Base-by-base conservation (phyloP, 2,329 filamentous ascomycete species). In the Daldinia sp. region DNA sequence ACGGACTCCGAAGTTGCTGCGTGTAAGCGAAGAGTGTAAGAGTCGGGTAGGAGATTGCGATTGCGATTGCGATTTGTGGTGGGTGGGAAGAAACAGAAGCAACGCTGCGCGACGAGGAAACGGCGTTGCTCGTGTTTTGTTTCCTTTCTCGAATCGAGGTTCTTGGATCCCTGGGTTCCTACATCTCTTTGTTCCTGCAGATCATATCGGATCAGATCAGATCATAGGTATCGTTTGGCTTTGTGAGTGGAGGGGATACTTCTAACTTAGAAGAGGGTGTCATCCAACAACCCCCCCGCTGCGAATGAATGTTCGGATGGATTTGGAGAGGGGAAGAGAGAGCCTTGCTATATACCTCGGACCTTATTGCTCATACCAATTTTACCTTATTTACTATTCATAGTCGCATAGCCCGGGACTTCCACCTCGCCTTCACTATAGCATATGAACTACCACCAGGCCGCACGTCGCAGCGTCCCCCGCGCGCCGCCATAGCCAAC, bases 401-500 rank as follows among this genome's bases (percentile, higher is more conserved):
- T 33, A 33, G 30, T 9, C 30, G 9, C 33, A 7, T 9, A 35
- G 18, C 5, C 23, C 53, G 12, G 42, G 2, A 28, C 10, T 4
- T 30, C 13, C 4, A 12, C 7, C 23, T 10, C 23, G 20, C 9
- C 35, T 26, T 28, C 41, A 2, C 18, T n/a, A 2, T 33, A 35
- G 20, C 46, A 23, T 42, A 54, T 37, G 64, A 63, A 35, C 20
- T 23, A 28, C 18, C 39, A 6, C 7, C 33, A 6, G 23, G 42
- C 18, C 39, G 9, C n/a, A 39, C 28, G 2, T 20, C 58, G 18
- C 51, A 62, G 28, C 51, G 46, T 35, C 54, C 41, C 37, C 13
- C 20, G 41, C 41, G 13, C 50, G 20, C 48, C 23, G 44, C 61
- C 44, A 68, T 60, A 54, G 42, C 54, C 33, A 33, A 33, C 30